Conservation (phyloP, 225 moss, liverwort and hornwort species). For the Ulota crispa region DNA sequence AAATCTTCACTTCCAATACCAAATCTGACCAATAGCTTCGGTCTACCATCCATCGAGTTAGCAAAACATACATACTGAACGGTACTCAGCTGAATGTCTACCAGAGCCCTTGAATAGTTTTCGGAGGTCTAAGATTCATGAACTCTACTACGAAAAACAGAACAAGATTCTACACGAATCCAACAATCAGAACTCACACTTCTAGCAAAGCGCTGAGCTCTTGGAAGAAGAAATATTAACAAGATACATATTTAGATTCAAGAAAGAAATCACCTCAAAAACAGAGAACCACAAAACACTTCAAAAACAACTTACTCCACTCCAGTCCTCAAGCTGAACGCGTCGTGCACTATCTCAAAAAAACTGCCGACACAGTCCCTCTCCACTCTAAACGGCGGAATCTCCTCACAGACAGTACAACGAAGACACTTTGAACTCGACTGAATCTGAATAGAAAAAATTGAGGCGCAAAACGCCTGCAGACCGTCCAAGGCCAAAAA, state of each 20-base stretch:
- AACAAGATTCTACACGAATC: neutral
- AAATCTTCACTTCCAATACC: neutral
- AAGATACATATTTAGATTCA: slow-evolving; percentile 7
- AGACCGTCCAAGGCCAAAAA: neutral
- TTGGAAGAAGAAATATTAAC: neutral
- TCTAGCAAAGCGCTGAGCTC: slow-evolving; percentile 7
- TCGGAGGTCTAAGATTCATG: slow-evolving; percentile 17
- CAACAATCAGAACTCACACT: neutral
- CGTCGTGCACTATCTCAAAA: neutral
- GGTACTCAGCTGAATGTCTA: neutral
- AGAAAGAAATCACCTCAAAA: slow-evolving; percentile 7
- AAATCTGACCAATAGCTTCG: slow-evolving; percentile 17
- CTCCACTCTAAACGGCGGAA: neutral
- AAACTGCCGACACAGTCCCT: slow-evolving; percentile 18
- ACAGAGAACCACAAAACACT: slow-evolving; percentile 9
- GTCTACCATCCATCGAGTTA: neutral
- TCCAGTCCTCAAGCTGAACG: slow-evolving; percentile 5
- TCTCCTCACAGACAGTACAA: neutral
- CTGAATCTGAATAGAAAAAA: neutral
- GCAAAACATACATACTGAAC: neutral
- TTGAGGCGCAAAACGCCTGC: neutral
- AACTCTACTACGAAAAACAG: neutral
- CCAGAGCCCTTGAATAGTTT: neutral
- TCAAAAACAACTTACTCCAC: neutral
- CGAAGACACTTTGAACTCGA: neutral